Evolutionary conservation across 2,329 filamentous ascomycete genomes (phyloP), one percentile per base, ranked within the genome.

Genomic region (Cladosporium sp.): DNA sequence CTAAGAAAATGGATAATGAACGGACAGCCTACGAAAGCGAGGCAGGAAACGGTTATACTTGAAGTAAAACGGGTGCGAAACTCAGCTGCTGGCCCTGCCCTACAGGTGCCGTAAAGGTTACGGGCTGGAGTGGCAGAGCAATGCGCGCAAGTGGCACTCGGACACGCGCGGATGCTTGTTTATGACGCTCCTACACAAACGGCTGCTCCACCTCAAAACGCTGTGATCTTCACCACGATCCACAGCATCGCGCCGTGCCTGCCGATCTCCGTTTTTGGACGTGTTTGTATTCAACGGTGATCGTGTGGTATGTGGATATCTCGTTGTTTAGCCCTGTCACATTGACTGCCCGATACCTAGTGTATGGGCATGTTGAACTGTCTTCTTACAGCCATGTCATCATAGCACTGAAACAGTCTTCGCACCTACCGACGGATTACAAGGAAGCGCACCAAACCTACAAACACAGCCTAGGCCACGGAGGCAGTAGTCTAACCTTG

Each of bases 151-250:
- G 61, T 64, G 61, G 49, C 51, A 44, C 51, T 57, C 61, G 61
- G 61, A 64, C 36, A 55, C 36, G 61, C 28, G 61, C 61, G 61
- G 61, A 64, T 62, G 59, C 59, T 52, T 47, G 57, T 58, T 58
- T 58, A 38, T 59, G 57, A 55, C 52, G 52, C 52, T 11, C 14
- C 3, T 21, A 34, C 15, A 21, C 18, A 55, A 55, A 55, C 52
- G 14, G 1, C 7, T 32, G 52, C 52, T 55, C 52, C 52, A 55
- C 52, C 10, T 18, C n/a, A 5, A 55, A 55, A 54, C 52, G 52
- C 28, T 12, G 21, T n/a, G 52, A 55, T 55, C 52, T 55, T 55
- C 52, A 34, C 28, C 15, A 34, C 28, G 52, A 34, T 55, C 52
- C 52, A 55, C 52, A 55, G 11, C 41, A 24, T 55, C 52, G 52